Base-by-base conservation (phyloP, 202 grass and related monocot species). In the Elaeis oleifera region DNA sequence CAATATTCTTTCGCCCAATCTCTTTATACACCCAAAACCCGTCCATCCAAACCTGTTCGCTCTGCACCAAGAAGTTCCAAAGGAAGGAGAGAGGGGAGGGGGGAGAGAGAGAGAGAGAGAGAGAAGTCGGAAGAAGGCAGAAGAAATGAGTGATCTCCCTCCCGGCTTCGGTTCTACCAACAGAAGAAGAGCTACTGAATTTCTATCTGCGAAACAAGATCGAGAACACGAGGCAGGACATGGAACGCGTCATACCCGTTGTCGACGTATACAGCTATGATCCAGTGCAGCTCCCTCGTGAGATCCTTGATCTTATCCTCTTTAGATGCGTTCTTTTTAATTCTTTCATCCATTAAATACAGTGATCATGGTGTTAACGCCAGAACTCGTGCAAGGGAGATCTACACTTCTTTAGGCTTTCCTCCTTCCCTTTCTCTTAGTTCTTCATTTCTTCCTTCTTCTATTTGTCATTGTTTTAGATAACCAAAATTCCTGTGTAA, bases 171-270 rank as follows among this genome's bases (percentile, higher is more conserved):
- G 19, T 95, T 95, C 79, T 95, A 78, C 67, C 90, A 24, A 95
- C 90, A 28, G 90, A 95, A 73, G 85, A 95, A 72, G 90, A 95
- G 79, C 78, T 95, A 25, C 61, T 95, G 50, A 81, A 74, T 67
- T 95, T 95, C 85, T 95, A 95, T 83, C 90, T 95, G 14, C 82
- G 78, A 31, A 81, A 95, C 90, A 95, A 86, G 74, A 66, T 95
- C 50, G 82, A 95, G 18, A 73, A 61, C 74, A 60, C 53, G 73
- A 78, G 80, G 50, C 54, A 78, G 1, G 90, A 84, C 51, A 95
- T 95, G 63, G 76, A 86, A 15, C 76, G 85, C 49, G 79, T 95
- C 68, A 89, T 95, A 57, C 85, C 90, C 71, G 79, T 79, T 66
- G 48, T 86, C 58, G 60, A 90, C 18, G 73, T 95, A 64, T 95